Percentiles rank a stretch among this genome's conserved stretches.
Evolutionary conservation across 192 early-diverging fungal species (phyloP).

Genomic region (Anaeromyces robustus): DNA sequence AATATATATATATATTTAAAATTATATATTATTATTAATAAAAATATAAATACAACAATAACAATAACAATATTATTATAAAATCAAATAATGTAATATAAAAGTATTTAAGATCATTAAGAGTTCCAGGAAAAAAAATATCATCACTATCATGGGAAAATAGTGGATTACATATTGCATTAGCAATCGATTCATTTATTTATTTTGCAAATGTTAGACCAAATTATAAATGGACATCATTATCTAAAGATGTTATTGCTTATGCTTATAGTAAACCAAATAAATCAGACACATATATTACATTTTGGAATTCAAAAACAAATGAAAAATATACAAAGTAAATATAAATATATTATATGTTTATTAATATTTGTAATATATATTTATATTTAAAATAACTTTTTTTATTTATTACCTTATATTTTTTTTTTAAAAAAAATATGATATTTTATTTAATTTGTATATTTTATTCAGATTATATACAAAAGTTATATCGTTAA

Average conservation of each 20-base stretch:
- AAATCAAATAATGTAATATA: no score
- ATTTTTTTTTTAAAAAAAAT: no score
- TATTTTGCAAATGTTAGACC: conserved; percentile 46
- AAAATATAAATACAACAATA: conserved; percentile 2
- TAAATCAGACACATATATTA: conserved; percentile 16
- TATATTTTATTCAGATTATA: conserved; percentile 7
- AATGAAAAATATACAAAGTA: conserved; percentile 32
- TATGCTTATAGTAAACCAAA: conserved; percentile 26
- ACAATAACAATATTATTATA: no score
- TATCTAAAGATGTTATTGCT: conserved; percentile 27
- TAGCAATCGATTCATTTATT: conserved; percentile 41
- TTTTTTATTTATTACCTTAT: no score
- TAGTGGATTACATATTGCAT: conserved; percentile 30
- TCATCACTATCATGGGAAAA: conserved; percentile 39
- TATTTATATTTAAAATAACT: no score
- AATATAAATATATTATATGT: no score
- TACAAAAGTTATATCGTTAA: conserved; percentile 9
- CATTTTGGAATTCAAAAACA: conserved; percentile 41
- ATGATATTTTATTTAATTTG: neutral
- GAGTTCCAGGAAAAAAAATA: conserved; percentile 38
- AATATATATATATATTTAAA: neutral
- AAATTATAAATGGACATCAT: conserved; percentile 31
- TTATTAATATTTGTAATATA: no score
- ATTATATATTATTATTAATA: neutral
- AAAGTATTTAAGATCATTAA: conserved; percentile 33